Conservation (phyloP, 257 asterid genomes). For the Solanum rostratum region DNA sequence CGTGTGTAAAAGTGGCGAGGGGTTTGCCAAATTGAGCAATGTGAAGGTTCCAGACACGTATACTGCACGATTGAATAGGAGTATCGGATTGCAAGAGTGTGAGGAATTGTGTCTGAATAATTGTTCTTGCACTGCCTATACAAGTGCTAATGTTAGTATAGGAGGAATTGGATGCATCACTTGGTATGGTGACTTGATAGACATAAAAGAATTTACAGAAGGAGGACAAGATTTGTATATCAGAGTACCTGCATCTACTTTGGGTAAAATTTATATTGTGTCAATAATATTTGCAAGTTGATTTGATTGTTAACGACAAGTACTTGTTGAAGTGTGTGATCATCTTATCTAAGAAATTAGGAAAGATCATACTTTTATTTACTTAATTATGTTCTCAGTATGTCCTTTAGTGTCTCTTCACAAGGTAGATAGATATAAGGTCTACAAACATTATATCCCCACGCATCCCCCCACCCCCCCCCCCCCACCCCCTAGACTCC, state of each 20-base stretch:
- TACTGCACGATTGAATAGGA: not conserved
- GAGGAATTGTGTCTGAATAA: not conserved
- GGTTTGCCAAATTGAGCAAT: not conserved
- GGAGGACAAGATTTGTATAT: slow-evolving; percentile 33
- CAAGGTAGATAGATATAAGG: no score
- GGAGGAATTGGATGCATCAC: slow-evolving; percentile 13
- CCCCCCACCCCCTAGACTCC: no score
- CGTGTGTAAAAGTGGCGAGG: not conserved
- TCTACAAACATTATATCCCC: no score
- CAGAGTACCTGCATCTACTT: slow-evolving; percentile 23
- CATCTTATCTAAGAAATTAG: not conserved
- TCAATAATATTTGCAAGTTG: not conserved
- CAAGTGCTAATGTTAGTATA: not conserved
- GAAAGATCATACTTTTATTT: not conserved
- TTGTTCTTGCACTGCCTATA: not conserved
- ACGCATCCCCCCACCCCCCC: no score
- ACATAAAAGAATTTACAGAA: slow-evolving; percentile 8
- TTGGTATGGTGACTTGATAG: slow-evolving; percentile 30
- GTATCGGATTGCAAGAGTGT: not conserved
- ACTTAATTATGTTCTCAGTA: no score
- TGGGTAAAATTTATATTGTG: slow-evolving; percentile 4
- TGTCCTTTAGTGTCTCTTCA: no score
- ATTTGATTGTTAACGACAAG: not conserved
- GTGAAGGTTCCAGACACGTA: not conserved
- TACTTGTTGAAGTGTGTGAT: not conserved